Evolutionary conservation across 2,329 filamentous ascomycete genomes (phyloP), one percentile per base, ranked within the genome.

Genomic region (Hortaea werneckii): DNA sequence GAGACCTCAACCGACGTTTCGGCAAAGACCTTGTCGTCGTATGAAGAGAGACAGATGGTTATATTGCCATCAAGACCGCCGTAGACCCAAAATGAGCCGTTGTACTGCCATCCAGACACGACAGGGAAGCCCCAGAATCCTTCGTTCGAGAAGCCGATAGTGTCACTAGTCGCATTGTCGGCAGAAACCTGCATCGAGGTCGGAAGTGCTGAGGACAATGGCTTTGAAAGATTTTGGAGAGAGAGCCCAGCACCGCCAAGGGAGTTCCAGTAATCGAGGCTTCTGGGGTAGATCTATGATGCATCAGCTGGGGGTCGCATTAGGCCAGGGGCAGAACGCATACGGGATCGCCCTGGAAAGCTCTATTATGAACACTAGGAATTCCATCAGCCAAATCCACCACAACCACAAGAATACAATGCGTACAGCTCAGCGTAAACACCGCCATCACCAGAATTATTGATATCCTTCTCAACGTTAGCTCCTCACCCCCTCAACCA

Each of bases 381-480:
- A n/a, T 9, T n/a, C 32, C n/a, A n/a, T 35, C 32, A 35, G 32
- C n/a, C 20, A 20, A 20, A 4, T 4, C 20, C 4, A 20, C 20
- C 2, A 20, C 20, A 20, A 20, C 20, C 4, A 2, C 20, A 20
- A 20, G 20, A 35, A 2, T 2, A 35, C 3, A 2, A 35, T 35
- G 32, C 32, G n/a, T 35, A 35, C 32, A 87, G 63, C 58, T 87
- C 82, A 41, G 79, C 82, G 58, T 87, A 86, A 50, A 86, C 76
- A 5, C 82, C 83, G 20, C 83, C 82, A 57, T 87, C 83, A 2
- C 82, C 82, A 1, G 78, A 81, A 60, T 83, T 78, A 47, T 63
- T 64, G 53, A 64, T 64, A 46, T 64, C 61, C 53, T 59, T 59
- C 84, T 80, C 54, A 85, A 83, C 13, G 13, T 42, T 28, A 48